Percentiles rank a stretch among this genome's conserved stretches.
phyloP scores from a whole-genome alignment of 1,139 yeast genomes.

The Zygosaccharomyces sapae region DNA sequence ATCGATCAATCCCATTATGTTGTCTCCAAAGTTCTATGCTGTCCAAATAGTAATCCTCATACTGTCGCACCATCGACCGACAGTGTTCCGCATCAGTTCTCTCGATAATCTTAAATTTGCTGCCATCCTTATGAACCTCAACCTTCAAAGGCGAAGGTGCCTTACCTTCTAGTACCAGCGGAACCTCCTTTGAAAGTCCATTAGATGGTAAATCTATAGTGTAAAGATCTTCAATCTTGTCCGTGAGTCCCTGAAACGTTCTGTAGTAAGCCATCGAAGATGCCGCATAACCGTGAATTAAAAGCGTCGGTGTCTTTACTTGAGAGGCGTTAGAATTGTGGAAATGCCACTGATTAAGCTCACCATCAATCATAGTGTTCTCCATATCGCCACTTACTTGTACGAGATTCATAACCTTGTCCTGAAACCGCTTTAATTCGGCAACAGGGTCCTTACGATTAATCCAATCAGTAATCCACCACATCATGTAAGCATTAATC shows the following conservation, averaged over 20 bases:
- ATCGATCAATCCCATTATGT: constrained; percentile 49
- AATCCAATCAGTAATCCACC: constrained; percentile 13
- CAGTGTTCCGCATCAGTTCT: constrained; percentile 17
- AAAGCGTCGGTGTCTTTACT: constrained; percentile 43
- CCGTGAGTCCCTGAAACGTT: constrained; percentile 54
- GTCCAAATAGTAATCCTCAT: constrained; percentile 74
- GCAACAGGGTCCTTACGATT: constrained; percentile 9
- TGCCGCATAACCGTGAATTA: constrained; percentile 90
- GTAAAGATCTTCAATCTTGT: constrained; percentile 50
- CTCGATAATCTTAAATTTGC: constrained; percentile 15
- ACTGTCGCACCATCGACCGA: constrained; percentile 34
- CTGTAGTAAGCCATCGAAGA: constrained; percentile 79
- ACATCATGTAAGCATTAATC: not conserved
- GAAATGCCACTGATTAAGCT: constrained; percentile 26
- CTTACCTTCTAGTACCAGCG: constrained; percentile 12
- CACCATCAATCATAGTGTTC: constrained; percentile 16
- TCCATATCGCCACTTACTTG: constrained; percentile 16
- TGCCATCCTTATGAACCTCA: constrained; percentile 9
- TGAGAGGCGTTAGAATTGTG: constrained; percentile 16
- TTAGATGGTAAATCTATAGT: constrained; percentile 80
- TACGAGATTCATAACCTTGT: constrained; percentile 17
- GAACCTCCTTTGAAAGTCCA: constrained; percentile 43
- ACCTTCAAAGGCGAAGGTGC: constrained; percentile 15
- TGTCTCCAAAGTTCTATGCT: constrained; percentile 82
- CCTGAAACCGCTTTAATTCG: constrained; percentile 18